Evolutionary conservation across 2,329 filamentous ascomycete species (phyloP), one percentile per base, ranked within the genome.

Genomic region (Fusarium albosuccineum): DNA sequence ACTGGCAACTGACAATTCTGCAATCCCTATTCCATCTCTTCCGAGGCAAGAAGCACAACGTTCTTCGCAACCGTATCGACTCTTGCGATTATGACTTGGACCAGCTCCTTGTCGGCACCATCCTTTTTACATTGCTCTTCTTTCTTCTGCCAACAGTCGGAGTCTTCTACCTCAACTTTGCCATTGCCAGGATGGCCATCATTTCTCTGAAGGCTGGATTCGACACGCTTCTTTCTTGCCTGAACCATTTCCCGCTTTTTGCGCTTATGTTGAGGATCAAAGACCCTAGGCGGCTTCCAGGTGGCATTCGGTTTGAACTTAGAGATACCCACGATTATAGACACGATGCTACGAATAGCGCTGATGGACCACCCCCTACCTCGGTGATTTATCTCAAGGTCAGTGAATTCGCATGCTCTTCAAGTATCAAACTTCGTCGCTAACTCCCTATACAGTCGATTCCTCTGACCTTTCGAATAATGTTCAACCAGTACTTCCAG

Each of bases 11-110:
- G 64, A 97, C 92, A 4, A 98, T 99, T 66, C 91, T 99, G 68
- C 91, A 95, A 68, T 98, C 95, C 10, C 89, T 99, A n/a, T 99
- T 99, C 79, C 97, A 99, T 77, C 89, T 99, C 9, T 99, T 99
- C 77, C 92, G 95, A 33, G 97, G 96, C 60, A 98, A 97, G 82
- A 99, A 99, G 79, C 92, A 97, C 76, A 99, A 99, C 71, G 91
- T 99, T 14, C 87, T 99, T 22, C 92, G 97, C 64, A 97, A 97
- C 75, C 94, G 96, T 80, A 98, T 99, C 74, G 96, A 99, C 77
- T 97, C 94, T 46, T 99, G 96, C 83, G 96, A 98, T 81, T 99
- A 99, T 80, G 96, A 98, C 76, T 87, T 99, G 26, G 96, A 99
- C 76, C 97, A 99, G 80, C 87, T 99, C 5, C 89, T 99, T 7